A percentile compares a stretch with the other conserved stretches of the same genome.
Conservation (phyloP, 1,284 basidiomycete species). For the Moesziomyces aphidis region DNA sequence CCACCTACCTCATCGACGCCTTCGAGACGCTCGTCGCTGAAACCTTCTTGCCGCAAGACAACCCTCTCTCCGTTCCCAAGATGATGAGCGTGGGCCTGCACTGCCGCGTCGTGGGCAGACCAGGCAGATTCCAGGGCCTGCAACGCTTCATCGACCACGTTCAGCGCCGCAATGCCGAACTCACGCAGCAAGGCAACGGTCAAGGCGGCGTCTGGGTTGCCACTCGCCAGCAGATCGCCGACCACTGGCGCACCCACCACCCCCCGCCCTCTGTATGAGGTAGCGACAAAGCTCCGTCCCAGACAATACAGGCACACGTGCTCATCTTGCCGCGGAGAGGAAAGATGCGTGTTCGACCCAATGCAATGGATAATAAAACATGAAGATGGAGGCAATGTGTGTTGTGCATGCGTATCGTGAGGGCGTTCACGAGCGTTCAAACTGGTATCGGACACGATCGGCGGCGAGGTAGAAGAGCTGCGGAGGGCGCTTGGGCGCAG, state of each 20-base stretch:
- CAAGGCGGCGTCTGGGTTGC: constrained; percentile 69
- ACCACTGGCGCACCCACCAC: constrained; percentile 66
- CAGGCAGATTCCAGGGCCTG: constrained; percentile 68
- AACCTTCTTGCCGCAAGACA: constrained; percentile 46
- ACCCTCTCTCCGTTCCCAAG: constrained; percentile 62
- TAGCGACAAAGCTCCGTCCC: not conserved
- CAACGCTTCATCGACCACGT: constrained; percentile 69
- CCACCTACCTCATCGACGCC: constrained; percentile 68
- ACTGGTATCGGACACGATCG: constrained; percentile 57
- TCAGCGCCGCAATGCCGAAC: constrained; percentile 51
- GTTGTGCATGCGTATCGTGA: constrained; percentile 1
- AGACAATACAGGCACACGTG: not conserved
- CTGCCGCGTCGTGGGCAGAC: constrained; percentile 69
- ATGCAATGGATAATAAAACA: not conserved
- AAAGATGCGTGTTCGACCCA: not conserved
- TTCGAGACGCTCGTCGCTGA: constrained; percentile 69
- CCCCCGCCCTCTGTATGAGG: constrained; percentile 55
- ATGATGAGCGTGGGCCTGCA: constrained; percentile 70
- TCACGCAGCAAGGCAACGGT: constrained; percentile 33
- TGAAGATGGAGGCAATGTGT: not conserved
- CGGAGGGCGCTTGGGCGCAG: constrained; percentile 22
- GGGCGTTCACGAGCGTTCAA: constrained; percentile 26
- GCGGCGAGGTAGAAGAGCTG: constrained; percentile 58
- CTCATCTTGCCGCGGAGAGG: not conserved
- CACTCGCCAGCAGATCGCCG: constrained; percentile 69